A percentile compares a stretch with the other conserved stretches of the same genome.
Evolutionary conservation across 208 protist species (phyloP).

Genomic region (Wallacemonas collosoma): DNA sequence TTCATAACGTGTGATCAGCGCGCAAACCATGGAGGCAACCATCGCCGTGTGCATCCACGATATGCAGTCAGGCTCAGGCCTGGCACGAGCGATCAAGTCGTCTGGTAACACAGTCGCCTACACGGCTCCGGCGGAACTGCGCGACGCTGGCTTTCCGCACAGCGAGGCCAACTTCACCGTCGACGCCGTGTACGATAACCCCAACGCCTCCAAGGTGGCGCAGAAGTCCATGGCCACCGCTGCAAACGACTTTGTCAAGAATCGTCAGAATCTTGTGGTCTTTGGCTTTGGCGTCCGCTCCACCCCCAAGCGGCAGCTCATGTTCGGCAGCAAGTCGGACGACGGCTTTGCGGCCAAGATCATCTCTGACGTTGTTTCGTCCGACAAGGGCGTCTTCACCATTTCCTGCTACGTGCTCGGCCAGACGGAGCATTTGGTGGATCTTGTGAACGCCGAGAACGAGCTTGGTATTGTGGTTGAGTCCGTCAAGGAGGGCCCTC

Average conservation of each 20-base stretch:
- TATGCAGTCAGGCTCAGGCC: constrained; percentile 33
- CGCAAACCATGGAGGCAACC: constrained; percentile 58
- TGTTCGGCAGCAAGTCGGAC: constrained; percentile 58
- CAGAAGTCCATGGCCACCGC: constrained; percentile 39
- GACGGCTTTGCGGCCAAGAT: constrained; percentile 76
- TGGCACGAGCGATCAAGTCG: constrained; percentile 40
- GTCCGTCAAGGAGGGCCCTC: constrained; percentile 86
- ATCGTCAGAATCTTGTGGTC: constrained; percentile 81
- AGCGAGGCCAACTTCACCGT: constrained; percentile 64
- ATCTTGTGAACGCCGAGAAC: constrained; percentile 82
- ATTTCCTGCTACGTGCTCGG: constrained; percentile 82
- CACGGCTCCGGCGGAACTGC: constrained; percentile 51
- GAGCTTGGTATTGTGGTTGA: constrained; percentile 84
- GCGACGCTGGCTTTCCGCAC: constrained; percentile 72
- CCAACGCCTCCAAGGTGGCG: constrained; percentile 33
- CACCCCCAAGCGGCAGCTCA: constrained; percentile 82
- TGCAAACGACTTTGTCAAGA: constrained; percentile 55
- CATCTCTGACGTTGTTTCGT: constrained; percentile 60
- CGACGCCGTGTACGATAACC: constrained; percentile 54
- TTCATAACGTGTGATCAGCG: too few species aligned
- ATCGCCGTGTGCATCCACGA: constrained; percentile 74
- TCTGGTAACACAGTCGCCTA: constrained; percentile 62
- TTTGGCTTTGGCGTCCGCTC: constrained; percentile 86
- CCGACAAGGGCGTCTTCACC: constrained; percentile 58
- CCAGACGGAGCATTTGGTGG: constrained; percentile 67